phyloP scores from a whole-genome alignment of 1,284 basidiomycete species.

The Fomitopsis betulina region DNA sequence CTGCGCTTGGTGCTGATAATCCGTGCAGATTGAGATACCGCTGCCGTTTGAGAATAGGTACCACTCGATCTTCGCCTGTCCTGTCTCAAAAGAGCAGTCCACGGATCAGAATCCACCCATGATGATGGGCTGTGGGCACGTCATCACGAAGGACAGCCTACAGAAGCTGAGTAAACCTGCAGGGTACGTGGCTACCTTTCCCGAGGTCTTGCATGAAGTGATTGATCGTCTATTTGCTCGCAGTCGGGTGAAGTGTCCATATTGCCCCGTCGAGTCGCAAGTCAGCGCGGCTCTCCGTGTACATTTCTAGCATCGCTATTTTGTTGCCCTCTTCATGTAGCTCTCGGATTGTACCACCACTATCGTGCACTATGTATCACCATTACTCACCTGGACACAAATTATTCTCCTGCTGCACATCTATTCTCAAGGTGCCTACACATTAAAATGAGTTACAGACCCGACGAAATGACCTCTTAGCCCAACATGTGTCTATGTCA shows the following conservation, averaged over 20 bases:
- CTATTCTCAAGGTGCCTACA: too few relatives aligned
- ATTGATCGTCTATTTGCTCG: conserved; percentile 4
- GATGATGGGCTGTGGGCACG: conserved; percentile 97
- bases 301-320: conserved; percentile 49
- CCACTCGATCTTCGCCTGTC: conserved; percentile 97
- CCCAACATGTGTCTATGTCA: too few relatives aligned
- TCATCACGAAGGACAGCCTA: conserved; percentile 86
- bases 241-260: conserved; percentile 85
- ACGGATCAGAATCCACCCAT: conserved; percentile 94
- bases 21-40: conserved; percentile 85
- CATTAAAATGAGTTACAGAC: too few relatives aligned
- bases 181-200: conserved; percentile 54
- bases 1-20: neutral
- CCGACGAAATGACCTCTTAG: too few relatives aligned
- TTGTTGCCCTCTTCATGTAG: neutral
- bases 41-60: conserved; percentile 83
- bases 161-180: conserved; percentile 81
- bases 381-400: neutral
- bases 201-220: neutral
- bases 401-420: too few relatives aligned
- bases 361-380: neutral
- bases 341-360: conserved; percentile 2
- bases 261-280: conserved; percentile 78
- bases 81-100: conserved; percentile 96
- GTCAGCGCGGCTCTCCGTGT: conserved; percentile 59